These are phyloP conservation scores for Juncus effusus DNA, from an alignment of 176 grass and related monocot genomes.

Conservation along the genomic window DNA sequence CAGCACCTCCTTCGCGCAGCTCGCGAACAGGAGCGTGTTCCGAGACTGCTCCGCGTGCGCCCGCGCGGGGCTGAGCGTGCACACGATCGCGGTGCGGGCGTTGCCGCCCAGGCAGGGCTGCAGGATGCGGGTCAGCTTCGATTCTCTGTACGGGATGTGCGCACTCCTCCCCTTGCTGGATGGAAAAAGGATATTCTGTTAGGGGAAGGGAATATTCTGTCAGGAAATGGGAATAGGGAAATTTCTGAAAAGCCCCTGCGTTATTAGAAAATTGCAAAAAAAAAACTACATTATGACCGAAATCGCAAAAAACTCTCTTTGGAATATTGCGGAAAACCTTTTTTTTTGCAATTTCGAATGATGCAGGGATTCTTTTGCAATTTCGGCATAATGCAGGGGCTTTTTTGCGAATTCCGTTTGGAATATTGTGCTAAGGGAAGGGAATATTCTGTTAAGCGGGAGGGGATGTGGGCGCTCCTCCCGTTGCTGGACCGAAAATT, in stretches of 20 bases:
- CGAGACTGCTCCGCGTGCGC: constrained; percentile 78
- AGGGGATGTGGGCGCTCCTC: no score
- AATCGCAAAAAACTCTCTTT: no score
- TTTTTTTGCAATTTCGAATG: no score
- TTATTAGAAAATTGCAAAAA: no score
- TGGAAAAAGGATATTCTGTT: constrained; percentile 24
- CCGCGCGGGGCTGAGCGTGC: constrained; percentile 75
- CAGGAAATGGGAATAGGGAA: no score
- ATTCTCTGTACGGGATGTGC: constrained; percentile 87
- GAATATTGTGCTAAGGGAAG: no score
- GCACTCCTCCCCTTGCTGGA: constrained; percentile 84
- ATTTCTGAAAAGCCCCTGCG: no score
- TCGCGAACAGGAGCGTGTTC: constrained; percentile 73
- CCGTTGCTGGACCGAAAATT: neutral
- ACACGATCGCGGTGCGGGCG: constrained; percentile 84
- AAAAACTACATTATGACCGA: no score
- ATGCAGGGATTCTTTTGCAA: no score
- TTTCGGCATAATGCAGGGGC: no score
- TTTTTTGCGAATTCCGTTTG: no score
- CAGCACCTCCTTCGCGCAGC: constrained; percentile 85
- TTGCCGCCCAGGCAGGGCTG: constrained; percentile 82
- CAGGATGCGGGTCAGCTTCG: constrained; percentile 88
- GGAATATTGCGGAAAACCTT: no score
- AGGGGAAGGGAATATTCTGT: constrained; percentile 10
- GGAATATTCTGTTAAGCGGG: neutral